Conservation (phyloP, 2,329 filamentous ascomycete species). For the Ploettnerulaceae sp. region DNA sequence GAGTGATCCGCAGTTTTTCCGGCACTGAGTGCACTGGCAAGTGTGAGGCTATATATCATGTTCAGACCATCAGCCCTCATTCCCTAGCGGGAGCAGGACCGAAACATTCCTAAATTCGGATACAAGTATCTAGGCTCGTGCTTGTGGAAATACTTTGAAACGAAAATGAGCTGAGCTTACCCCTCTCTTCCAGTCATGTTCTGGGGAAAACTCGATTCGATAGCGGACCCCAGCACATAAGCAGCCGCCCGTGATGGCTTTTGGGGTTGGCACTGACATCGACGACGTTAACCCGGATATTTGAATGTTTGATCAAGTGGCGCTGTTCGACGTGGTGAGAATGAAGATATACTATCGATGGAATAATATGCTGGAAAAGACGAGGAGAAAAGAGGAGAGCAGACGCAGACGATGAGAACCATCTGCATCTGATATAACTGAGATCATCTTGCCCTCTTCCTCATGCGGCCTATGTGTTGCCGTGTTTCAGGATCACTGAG, state of each 20-base stretch:
- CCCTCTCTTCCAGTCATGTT: slow-evolving; percentile 40
- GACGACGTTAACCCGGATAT: slow-evolving; percentile 3
- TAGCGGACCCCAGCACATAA: slow-evolving; percentile 48
- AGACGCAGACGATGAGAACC: background rate
- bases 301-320: background rate
- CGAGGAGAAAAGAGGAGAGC: background rate
- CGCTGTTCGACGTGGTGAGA: background rate
- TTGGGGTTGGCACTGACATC: slow-evolving; percentile 8
- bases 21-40: slow-evolving; percentile 53
- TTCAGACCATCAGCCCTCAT: background rate
- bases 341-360: slow-evolving; percentile 1
- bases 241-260: slow-evolving; percentile 45
- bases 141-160: background rate
- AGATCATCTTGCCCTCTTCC: background rate
- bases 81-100: background rate
- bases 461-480: background rate
- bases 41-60: slow-evolving; percentile 38
- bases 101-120: background rate
- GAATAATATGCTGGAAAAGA: no score
- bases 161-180: no score
- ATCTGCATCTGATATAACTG: background rate
- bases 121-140: background rate
- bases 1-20: slow-evolving; percentile 46
- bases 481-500: background rate
- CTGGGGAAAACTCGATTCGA: slow-evolving; percentile 41